phyloP scores from a whole-genome alignment of 2,329 filamentous ascomycete genomes.

The Fusarium sp. region DNA sequence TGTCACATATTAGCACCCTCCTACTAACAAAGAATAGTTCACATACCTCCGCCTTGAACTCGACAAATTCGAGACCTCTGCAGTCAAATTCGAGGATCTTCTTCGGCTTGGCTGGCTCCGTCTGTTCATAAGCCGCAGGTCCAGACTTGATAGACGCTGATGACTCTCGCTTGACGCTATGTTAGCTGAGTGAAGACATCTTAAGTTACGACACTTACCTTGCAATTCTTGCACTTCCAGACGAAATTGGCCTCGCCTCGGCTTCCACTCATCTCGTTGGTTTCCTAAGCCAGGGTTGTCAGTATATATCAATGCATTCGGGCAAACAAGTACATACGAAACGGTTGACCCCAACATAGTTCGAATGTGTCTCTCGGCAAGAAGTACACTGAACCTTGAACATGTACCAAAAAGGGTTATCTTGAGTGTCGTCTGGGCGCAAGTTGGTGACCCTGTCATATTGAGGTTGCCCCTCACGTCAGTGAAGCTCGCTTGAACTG shows the following conservation, averaged over 20 bases:
- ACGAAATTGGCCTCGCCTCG: slow-evolving; percentile 98
- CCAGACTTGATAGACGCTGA: slow-evolving; percentile 85
- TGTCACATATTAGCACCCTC: slow-evolving; percentile 53
- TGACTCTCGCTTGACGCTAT: slow-evolving; percentile 74
- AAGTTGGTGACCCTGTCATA: slow-evolving; percentile 85
- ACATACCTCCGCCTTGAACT: slow-evolving; percentile 88
- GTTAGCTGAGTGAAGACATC: slow-evolving; percentile 1
- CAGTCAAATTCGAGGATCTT: slow-evolving; percentile 94
- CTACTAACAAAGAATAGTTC: not conserved
- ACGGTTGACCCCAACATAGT: slow-evolving; percentile 86
- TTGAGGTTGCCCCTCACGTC: slow-evolving; percentile 36
- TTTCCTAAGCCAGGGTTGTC: slow-evolving; percentile 70
- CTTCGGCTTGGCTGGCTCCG: slow-evolving; percentile 78
- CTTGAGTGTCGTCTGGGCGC: slow-evolving; percentile 83
- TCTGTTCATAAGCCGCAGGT: slow-evolving; percentile 77
- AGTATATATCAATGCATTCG: not conserved
- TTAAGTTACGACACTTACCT: slow-evolving; percentile 64
- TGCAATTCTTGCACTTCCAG: slow-evolving; percentile 99
- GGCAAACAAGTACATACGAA: slow-evolving; percentile 72
- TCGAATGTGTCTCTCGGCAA: slow-evolving; percentile 90
- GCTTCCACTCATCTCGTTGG: slow-evolving; percentile 91
- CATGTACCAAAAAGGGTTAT: slow-evolving; percentile 92
- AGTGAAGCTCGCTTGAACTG: slow-evolving; percentile 25
- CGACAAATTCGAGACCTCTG: slow-evolving; percentile 89
- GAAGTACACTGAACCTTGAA: slow-evolving; percentile 99